These are phyloP conservation scores for Graphiopsis chlorocephala DNA, from an alignment of 2,329 filamentous ascomycete species.

Conservation along the genomic window DNA sequence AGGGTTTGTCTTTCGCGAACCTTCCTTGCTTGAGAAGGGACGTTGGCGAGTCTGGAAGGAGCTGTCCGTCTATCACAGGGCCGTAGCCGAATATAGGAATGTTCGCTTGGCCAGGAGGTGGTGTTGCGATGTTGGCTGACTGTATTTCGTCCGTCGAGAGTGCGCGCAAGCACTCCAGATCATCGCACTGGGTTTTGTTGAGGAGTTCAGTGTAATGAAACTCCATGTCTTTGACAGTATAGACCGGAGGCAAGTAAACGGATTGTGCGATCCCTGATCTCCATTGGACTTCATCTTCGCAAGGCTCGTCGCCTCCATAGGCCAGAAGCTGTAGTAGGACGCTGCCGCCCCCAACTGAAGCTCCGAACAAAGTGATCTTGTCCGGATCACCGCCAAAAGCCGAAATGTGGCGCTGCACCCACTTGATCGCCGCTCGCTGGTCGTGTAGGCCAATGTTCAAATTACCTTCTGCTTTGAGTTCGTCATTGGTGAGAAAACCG, in stretches of 20 bases:
- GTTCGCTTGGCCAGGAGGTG: not conserved
- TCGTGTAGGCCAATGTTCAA: not conserved
- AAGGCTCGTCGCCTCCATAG: not conserved
- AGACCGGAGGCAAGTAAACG: not conserved
- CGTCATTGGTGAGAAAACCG: conserved; percentile 60
- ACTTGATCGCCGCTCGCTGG: not conserved
- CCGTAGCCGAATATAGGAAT: not conserved
- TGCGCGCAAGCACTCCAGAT: not conserved
- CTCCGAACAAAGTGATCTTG: not conserved
- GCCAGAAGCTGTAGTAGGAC: not conserved
- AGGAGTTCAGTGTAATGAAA: not conserved
- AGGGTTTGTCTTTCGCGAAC: not conserved
- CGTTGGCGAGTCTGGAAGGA: not conserved
- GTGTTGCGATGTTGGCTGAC: not conserved
- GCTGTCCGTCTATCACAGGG: not conserved
- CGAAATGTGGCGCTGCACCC: not conserved
- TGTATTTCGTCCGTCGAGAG: not conserved
- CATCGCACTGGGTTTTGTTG: not conserved
- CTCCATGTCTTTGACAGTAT: not conserved
- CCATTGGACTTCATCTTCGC: not conserved
- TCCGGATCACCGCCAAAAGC: not conserved
- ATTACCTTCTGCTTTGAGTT: not conserved
- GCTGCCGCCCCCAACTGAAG: not conserved
- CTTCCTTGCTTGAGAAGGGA: not conserved
- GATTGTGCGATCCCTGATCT: not conserved